Base-by-base conservation (phyloP, 805 yeast species). In the Maudiozyma bulderi region DNA sequence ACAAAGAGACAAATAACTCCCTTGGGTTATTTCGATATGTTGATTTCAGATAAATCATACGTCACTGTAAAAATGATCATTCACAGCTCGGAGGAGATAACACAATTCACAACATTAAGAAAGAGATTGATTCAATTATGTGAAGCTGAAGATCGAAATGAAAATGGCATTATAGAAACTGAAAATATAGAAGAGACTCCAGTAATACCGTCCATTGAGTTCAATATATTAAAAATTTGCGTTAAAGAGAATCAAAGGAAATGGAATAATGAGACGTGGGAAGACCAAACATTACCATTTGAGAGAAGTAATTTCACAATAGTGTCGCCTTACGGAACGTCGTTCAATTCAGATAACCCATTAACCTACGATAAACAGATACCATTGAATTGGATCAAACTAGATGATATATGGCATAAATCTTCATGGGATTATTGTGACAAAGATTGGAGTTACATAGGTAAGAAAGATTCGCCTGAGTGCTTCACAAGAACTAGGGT, bases 171-270 rank as follows among this genome's bases (percentile, higher is more conserved):
- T 5, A 35, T 13, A 13, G 20, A 34, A 35, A 28, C 43, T 1
- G 11, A 11, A 30, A 40, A 8, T 14, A 38, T 11, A 8, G 26
- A 20, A 20, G 4, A 20, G 26, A 20, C 26, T 20, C 26, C 20
- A 15, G 14, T 15, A n/a, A 20, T 28, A 8, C 40, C 40, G 8
- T 20, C 40, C 9, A 20, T 43, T 7, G 14, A 37, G 3, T 44
- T 48, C 26, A 35, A 52, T 11, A 50, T 62, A 5, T 48, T 59
- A 3, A 63, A 61, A 46, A 43, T 59, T n/a, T 45, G 46, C 15
- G 50, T 65, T n/a, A 43, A 54, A 14, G 65, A 61, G 50, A 63
- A 61, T 47, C 61, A 65, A 46, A 53, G 69, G 37, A 63, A 62
- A 50, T 63, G 67, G 67, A 28, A 46, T 11, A 40, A 48, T n/a